Evolutionary conservation across 148 eudicot genomes (phyloP).

Genomic region (Mesembryanthemum crystallinum): DNA sequence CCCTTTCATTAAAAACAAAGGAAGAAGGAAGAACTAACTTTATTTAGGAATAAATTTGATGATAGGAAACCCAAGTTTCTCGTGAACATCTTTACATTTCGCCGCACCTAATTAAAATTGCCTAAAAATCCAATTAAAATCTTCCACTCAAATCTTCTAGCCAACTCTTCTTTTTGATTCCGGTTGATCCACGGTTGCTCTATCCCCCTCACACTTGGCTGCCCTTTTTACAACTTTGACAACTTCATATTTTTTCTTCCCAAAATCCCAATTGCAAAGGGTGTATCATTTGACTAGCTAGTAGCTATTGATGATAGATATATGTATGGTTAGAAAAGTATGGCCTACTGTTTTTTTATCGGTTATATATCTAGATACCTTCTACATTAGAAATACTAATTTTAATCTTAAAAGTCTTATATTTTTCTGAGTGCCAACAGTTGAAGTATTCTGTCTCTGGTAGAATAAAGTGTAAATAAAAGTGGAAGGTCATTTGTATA

Average conservation of each 20-base stretch:
- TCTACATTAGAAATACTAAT: too few relatives aligned
- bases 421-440: too few relatives aligned
- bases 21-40: too few relatives aligned
- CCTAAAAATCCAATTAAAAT: neutral
- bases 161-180: neutral
- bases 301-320: too few relatives aligned
- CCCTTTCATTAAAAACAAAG: neutral
- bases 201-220: constrained; percentile 22
- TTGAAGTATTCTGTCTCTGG: too few relatives aligned
- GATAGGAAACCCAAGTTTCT: constrained; percentile 14
- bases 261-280: neutral
- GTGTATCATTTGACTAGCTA: constrained; percentile 4
- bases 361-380: too few relatives aligned
- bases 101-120: constrained; percentile 8
- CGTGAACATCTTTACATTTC: constrained; percentile 16
- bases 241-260: neutral
- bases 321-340: neutral
- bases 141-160: neutral
- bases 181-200: constrained; percentile 19
- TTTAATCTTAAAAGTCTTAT: too few relatives aligned
- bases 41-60: constrained; percentile 11
- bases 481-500: too few relatives aligned
- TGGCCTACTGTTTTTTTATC: too few relatives aligned
- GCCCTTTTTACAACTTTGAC: neutral
- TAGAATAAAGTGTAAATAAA: too few relatives aligned